Evolutionary conservation across 768 basidiomycete genomes (phyloP).

Genomic region (Tylopilus rubrobrunneus): DNA sequence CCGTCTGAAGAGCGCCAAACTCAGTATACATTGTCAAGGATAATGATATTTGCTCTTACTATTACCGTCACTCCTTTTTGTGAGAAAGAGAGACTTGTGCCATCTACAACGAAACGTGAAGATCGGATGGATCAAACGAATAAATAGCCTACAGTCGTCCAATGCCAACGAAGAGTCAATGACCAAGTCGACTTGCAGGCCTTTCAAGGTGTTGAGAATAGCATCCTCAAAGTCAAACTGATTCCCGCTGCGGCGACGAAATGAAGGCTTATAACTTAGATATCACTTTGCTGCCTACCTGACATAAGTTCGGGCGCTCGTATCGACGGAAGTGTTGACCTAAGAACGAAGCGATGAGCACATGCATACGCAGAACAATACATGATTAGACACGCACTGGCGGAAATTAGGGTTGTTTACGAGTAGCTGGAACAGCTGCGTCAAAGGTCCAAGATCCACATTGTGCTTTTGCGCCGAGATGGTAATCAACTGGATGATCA

Average conservation of each 20-base stretch:
- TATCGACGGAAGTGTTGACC: conserved; percentile 55
- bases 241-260: conserved; percentile 43
- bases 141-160: too few relatives aligned
- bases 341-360: conserved; percentile 17
- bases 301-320: conserved; percentile 43
- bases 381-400: conserved; percentile 34
- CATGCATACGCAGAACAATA: neutral
- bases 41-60: conserved; percentile 32
- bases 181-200: conserved; percentile 57
- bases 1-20: conserved; percentile 30
- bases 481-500: conserved; percentile 54
- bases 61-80: too few relatives aligned
- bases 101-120: too few relatives aligned
- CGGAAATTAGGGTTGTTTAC: conserved; percentile 44
- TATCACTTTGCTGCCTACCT: neutral
- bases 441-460: conserved; percentile 60
- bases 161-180: too few relatives aligned
- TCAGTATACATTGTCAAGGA: conserved; percentile 3
- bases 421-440: conserved; percentile 51
- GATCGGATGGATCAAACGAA: too few relatives aligned
- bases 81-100: too few relatives aligned
- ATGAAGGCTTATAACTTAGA: conserved; percentile 1
- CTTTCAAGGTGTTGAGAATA: conserved; percentile 57
- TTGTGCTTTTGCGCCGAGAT: conserved; percentile 48
- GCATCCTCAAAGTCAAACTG: conserved; percentile 61